Conservation (phyloP, 2,329 filamentous ascomycete genomes). For the Ophiobolus disseminans region DNA sequence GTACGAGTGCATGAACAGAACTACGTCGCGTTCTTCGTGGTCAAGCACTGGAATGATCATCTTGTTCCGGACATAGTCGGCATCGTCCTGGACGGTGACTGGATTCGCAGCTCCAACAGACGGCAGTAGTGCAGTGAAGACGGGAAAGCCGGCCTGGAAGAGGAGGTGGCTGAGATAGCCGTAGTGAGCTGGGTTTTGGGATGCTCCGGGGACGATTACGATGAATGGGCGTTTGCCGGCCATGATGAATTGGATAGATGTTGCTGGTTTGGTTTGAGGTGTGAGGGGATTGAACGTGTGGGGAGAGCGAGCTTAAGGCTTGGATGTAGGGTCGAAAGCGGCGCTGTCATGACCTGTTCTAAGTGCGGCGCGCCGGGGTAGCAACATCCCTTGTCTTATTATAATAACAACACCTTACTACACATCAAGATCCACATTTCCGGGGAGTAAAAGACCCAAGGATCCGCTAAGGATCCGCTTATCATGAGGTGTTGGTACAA, state of each 20-base stretch:
- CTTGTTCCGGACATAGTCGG: conserved; percentile 14
- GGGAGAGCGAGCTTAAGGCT: no score
- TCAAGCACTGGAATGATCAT: conserved; percentile 23
- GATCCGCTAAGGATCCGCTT: no score
- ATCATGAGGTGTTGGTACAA: no score
- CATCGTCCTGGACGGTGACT: conserved; percentile 17
- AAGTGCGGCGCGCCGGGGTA: no score
- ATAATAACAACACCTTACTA: no score
- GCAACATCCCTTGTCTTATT: no score
- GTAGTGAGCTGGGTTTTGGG: conserved; percentile 39
- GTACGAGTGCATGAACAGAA: conserved; percentile 25
- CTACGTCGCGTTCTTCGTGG: conserved; percentile 25
- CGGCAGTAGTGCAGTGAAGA: conserved; percentile 28
- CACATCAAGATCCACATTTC: no score
- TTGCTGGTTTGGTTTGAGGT: neutral
- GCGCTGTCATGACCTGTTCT: no score
- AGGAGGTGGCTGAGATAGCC: conserved; percentile 33
- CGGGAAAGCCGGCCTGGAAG: conserved; percentile 29
- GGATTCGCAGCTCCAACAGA: conserved; percentile 20
- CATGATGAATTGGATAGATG: conserved; percentile 8
- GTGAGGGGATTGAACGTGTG: neutral
- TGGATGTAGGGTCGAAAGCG: no score
- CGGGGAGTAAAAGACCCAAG: no score
- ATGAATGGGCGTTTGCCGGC: conserved; percentile 32
- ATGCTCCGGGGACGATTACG: conserved; percentile 43